Base-by-base conservation (phyloP, 352 stramenopile genomes). In the Globisporangium abappressorium region DNA sequence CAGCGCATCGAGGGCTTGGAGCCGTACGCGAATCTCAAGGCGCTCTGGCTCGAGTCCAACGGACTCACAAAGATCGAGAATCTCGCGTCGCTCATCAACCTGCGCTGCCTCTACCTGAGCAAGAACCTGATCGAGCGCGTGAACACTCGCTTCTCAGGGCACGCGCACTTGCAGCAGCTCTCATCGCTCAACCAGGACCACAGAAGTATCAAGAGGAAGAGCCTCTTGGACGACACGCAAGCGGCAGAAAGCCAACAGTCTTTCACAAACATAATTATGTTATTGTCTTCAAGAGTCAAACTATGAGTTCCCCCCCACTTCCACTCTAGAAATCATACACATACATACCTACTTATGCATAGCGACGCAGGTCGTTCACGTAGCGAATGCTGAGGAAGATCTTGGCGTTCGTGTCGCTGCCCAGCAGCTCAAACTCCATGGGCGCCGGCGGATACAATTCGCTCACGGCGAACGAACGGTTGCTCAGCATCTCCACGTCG, bases 31-130 rank as follows among this genome's bases (percentile, higher is more conserved):
- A 95, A 89, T 24, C 80, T 98, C 58, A 98, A 97, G 72, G 87
- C 92, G 51, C 77, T 99, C n/a, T 99, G 91, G 91, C 87, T 99
- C 24, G 95, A 98, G 71, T 96, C 89, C 1, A 99, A 99, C 70
- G 94, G 93, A 9, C 82, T 99, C 36, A 76, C 71, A 22, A 89
- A 76, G 69, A 91, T 98, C 34, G 91, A 93, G 62, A 90, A 90
- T 69, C 75, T 98, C 41, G 65, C 71, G 43, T 65, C 86, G 57
- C 75, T 98, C 5, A 66, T 75, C 12, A 76, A 94, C 30, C 68
- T 99, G 24, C 77, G 95, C 47, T 98, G 93, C 69, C 75, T 99
- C 36, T 98, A 98, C 69, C 64, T 98, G 64, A 88, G 95, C 73
- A 94, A 96, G 53, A 99, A 99, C 76, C 70, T 97, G 7, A 92